These are phyloP conservation scores for Niebla homalea DNA, from an alignment of 495 filamentous ascomycete species.

Conservation along the genomic window DNA sequence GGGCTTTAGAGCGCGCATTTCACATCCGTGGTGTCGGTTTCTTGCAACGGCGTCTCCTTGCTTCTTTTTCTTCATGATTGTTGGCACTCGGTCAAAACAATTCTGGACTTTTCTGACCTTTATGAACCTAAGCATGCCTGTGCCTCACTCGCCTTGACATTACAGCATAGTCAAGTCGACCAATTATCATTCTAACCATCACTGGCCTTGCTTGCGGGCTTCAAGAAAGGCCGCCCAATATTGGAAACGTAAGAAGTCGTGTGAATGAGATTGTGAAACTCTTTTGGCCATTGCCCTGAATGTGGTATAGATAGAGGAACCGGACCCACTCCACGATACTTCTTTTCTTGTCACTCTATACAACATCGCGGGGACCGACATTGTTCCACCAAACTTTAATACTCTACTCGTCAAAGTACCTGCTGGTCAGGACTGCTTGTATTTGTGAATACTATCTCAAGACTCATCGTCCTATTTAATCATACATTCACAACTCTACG, in stretches of 20 bases:
- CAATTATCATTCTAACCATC: constrained; percentile 3
- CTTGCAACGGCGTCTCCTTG: too few species aligned
- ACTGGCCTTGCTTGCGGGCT: constrained; percentile 8
- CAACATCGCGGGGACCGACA: not conserved
- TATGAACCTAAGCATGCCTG: not conserved
- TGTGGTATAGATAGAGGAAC: constrained; percentile 4
- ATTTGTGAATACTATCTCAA: constrained; percentile 8
- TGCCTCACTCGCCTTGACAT: constrained; percentile 3
- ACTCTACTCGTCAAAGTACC: constrained; percentile 5
- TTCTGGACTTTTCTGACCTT: too few species aligned
- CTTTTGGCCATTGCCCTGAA: not conserved
- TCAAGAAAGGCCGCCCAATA: not conserved
- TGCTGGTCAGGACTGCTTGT: constrained; percentile 1
- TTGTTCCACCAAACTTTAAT: not conserved
- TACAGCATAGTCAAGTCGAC: not conserved
- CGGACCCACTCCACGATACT: not conserved
- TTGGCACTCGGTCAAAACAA: too few species aligned
- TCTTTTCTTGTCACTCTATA: constrained; percentile 4
- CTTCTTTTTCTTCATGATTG: too few species aligned
- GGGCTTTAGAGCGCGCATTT: too few species aligned
- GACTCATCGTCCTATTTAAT: not conserved
- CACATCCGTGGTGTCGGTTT: too few species aligned
- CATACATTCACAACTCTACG: too few species aligned
- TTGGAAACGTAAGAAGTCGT: constrained; percentile 4
- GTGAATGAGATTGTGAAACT: not conserved